Conservation (phyloP, 2,329 filamentous ascomycete species). For the Sclerotinia trifoliorum region DNA sequence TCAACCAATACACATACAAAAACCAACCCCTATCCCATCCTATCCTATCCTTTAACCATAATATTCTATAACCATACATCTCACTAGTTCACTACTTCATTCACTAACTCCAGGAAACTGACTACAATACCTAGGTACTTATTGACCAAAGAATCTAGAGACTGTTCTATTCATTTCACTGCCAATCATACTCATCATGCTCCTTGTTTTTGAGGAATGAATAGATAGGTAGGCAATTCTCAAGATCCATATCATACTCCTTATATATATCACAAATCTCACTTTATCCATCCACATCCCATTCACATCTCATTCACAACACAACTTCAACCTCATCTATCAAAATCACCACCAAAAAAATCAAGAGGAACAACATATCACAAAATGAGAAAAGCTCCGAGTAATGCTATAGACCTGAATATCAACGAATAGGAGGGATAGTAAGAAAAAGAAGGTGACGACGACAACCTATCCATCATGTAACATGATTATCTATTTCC, state of each 20-base stretch:
- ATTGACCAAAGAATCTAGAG: neutral
- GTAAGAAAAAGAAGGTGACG: slow-evolving; percentile 20
- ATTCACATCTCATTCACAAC: neutral
- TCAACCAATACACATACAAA: no score
- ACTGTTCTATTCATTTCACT: no score
- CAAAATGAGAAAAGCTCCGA: slow-evolving; percentile 21
- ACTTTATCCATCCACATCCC: neutral
- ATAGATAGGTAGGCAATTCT: neutral
- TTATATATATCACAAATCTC: neutral
- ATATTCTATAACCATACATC: no score
- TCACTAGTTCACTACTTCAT: no score
- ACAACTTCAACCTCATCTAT: neutral
- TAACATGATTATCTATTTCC: slow-evolving; percentile 16
- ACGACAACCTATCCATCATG: slow-evolving; percentile 18
- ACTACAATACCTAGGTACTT: no score
- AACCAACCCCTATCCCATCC: no score
- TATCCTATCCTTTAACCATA: no score
- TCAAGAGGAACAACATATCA: neutral
- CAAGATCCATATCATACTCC: neutral
- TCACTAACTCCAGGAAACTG: no score
- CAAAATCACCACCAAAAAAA: neutral
- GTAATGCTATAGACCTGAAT: slow-evolving; percentile 24
- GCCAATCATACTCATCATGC: neutral
- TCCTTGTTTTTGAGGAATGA: neutral
- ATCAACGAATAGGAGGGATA: slow-evolving; percentile 20